phyloP scores from a whole-genome alignment of 768 basidiomycete genomes.

The Chalciporus sphaerocephalus region DNA sequence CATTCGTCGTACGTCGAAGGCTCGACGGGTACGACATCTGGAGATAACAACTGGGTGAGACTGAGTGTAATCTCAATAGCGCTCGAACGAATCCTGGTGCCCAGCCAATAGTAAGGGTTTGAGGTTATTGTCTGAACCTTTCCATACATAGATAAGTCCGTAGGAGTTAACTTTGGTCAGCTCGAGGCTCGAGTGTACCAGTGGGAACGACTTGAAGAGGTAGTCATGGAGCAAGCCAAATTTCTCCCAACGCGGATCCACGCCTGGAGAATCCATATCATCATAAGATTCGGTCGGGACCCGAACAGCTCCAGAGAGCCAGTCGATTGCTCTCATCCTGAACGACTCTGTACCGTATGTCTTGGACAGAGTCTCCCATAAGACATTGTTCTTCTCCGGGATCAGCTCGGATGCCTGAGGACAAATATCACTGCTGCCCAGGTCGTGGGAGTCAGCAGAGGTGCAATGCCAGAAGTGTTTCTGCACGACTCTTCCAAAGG shows the following conservation, averaged over 20 bases:
- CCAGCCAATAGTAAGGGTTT: conserved; percentile 55
- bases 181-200: conserved; percentile 50
- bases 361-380: conserved; percentile 33
- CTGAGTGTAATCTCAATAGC: not conserved
- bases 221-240: conserved; percentile 55
- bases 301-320: conserved; percentile 38
- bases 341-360: conserved; percentile 35
- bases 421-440: conserved; percentile 23
- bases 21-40: conserved; percentile 69
- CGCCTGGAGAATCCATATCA: conserved; percentile 43
- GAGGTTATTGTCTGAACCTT: conserved; percentile 42
- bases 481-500: conserved; percentile 7
- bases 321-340: conserved; percentile 31
- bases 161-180: conserved; percentile 60
- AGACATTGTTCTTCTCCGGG: conserved; percentile 31
- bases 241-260: conserved; percentile 51
- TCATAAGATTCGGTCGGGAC: conserved; percentile 49
- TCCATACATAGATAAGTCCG: conserved; percentile 57
- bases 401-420: conserved; percentile 33
- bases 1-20: conserved; percentile 52
- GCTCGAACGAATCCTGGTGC: conserved; percentile 44
- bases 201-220: conserved; percentile 53
- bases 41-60: not conserved
- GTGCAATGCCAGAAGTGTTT: conserved; percentile 6
- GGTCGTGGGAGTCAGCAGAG: not conserved